Base-by-base conservation (phyloP, 768 basidiomycete species). In the Hygrophoropsis aurantiaca region DNA sequence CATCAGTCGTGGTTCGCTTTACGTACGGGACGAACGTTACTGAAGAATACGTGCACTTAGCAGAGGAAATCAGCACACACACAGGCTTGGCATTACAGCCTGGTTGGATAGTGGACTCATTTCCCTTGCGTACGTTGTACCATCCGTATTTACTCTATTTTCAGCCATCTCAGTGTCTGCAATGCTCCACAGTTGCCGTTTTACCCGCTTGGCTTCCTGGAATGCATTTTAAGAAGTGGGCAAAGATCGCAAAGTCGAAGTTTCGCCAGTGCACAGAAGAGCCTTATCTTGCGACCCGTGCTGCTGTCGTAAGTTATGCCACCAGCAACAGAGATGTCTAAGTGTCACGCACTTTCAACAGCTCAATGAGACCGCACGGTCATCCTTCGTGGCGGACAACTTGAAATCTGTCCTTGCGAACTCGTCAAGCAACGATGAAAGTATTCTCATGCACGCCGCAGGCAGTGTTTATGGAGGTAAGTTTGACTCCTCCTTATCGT, bases 161-260 rank as follows among this genome's bases (percentile, higher is more conserved):
- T n/a, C n/a, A n/a, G n/a, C n/a, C n/a, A n/a, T n/a, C n/a, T n/a
- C n/a, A n/a, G n/a, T n/a, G n/a, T n/a, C n/a, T 37, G 26, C 20
- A 16, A 13, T 18, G 2, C 9, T 11, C 24, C 24, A 23, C 36
- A 73, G 71, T 74, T 41, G 57, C 65, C 27, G 66, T 62, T 51
- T 18, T 75, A 1, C 75, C 75, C 0, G 54, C 57, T 0, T 75
- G 75, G 74, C 64, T 77, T 43, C 73, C 75, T 18, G 69, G 73
- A 4, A 70, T 67, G 32, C 60, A 54, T 1, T 77, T 74, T 61
- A 74, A 76, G 51, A 35, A 42, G 8, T 52, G 50, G 50, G 53
- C 53, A 20, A 5, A 4, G 15, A 34, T 32, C 27, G 53, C 53
- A n/a, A 51, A 45, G 23, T 42, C 44, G 21, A 52, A 45, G 41